Base-by-base conservation (phyloP, 2,329 filamentous ascomycete genomes). In the Cladosporium sp. region DNA sequence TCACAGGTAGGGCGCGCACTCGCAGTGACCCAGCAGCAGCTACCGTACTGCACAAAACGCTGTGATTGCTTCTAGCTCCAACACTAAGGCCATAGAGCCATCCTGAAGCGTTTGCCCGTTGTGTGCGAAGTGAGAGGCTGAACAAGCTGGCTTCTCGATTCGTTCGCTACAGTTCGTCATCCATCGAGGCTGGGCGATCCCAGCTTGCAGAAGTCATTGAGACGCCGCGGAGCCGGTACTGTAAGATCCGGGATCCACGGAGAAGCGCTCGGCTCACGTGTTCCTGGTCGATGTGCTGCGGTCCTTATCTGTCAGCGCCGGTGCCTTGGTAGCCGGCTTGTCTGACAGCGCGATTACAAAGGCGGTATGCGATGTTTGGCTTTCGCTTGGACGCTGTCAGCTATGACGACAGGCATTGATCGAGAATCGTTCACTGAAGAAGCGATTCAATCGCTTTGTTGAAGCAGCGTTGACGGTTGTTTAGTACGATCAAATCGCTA, bases 331-430 rank as follows among this genome's bases (percentile, higher is more conserved):
- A 54, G 51, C 51, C 26, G 28, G 26, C 26, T 51, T 30, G 46
- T 61, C 58, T 61, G 28, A 61, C 58, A 34, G 25, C 23, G 26
- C 10, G 30, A 61, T 61, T 28, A 61, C 43, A 61, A 61, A 61
- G 58, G 49, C 43, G 28, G 28, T 36, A 32, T 51, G 46, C 58
- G 30, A 23, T 14, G 13, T 25, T 23, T 23, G 11, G 32, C 30
- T 25, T 23, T 23, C 2, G 32, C 30, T 36, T 26, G 21, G 28
- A 23, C 16, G 30, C 30, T 39, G 54, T 57, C 54, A 57, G 54
- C 54, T 54, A 13, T 32, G 28, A 32, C 51, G 51, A 54, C 26
- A 54, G 10, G 10, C n/a, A 13, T 46, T 21, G 8, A 21, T 21
- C 11, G 8, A 4, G 4, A 21, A 11, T 8, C n/a, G 10, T 21